phyloP scores from a whole-genome alignment of 2,329 filamentous ascomycete genomes.

The Metarhizium robertsii region DNA sequence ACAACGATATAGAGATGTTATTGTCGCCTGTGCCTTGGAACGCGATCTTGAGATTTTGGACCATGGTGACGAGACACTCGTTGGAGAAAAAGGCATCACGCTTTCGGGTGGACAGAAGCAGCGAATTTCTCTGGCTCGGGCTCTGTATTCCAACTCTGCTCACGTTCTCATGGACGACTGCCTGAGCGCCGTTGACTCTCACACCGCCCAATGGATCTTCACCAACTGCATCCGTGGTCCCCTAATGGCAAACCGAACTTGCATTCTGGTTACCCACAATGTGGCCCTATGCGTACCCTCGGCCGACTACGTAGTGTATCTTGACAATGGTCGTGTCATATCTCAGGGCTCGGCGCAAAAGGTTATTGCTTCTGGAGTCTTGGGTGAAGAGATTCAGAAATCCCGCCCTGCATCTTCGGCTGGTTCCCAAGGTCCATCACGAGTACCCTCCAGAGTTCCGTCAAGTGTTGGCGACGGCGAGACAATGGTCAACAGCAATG shows the following conservation, averaged over 20 bases:
- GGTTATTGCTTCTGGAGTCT: constrained; percentile 75
- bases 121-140: constrained; percentile 90
- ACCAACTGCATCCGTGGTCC: constrained; percentile 83
- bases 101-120: constrained; percentile 97
- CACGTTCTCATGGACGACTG: constrained; percentile 92
- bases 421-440: constrained; percentile 66
- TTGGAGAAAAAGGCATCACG: constrained; percentile 95
- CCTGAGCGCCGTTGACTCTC: constrained; percentile 90
- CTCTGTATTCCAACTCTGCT: constrained; percentile 89
- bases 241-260: constrained; percentile 81
- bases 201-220: constrained; percentile 98
- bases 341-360: constrained; percentile 69
- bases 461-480: constrained; percentile 64
- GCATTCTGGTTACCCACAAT: constrained; percentile 94
- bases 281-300: constrained; percentile 76
- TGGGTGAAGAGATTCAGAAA: constrained; percentile 75
- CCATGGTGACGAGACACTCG: constrained; percentile 82
- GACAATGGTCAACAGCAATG: constrained; percentile 41
- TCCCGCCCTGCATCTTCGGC: constrained; percentile 61
- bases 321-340: constrained; percentile 77
- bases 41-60: constrained; percentile 89
- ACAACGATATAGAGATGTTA: constrained; percentile 75
- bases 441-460: constrained; percentile 66
- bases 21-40: constrained; percentile 83
- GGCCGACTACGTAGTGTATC: constrained; percentile 70